Evolutionary conservation across 495 filamentous ascomycete species (phyloP).

Genomic region (Penicillium cataractarum): DNA sequence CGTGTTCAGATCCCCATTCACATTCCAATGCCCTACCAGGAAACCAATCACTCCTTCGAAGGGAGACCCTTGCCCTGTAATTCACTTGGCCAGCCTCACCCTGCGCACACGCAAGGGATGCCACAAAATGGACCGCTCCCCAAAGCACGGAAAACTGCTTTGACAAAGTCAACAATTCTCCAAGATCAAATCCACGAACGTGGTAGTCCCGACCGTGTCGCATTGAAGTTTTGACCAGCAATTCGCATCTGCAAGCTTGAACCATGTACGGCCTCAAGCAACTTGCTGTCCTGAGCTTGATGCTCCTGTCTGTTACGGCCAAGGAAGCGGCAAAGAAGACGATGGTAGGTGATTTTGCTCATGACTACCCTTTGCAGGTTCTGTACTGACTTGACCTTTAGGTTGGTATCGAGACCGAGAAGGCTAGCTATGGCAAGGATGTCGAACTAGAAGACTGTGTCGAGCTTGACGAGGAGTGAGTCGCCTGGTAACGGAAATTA

Average conservation of each 20-base stretch:
- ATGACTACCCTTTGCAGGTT: not conserved
- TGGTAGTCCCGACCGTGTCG: not conserved
- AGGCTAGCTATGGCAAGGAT: conserved; percentile 24
- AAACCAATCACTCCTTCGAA: conserved; percentile 5
- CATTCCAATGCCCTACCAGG: conserved; percentile 8
- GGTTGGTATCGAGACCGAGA: conserved; percentile 32
- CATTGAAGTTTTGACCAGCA: not conserved
- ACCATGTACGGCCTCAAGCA: conserved; percentile 34
- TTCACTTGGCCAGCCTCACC: not conserved
- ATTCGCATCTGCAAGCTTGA: not conserved
- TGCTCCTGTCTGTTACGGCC: conserved; percentile 28
- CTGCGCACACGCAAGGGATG: conserved; percentile 18
- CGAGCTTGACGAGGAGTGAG: conserved; percentile 33
- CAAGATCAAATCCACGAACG: not conserved
- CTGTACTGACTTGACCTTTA: conserved; percentile 1
- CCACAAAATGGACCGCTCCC: conserved; percentile 8
- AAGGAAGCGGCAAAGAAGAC: conserved; percentile 20
- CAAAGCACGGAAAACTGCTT: not conserved
- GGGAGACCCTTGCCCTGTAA: conserved; percentile 11
- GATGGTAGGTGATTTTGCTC: conserved; percentile 8
- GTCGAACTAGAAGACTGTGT: conserved; percentile 31
- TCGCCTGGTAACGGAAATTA: not conserved
- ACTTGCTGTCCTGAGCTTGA: conserved; percentile 28
- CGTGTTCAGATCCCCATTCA: not conserved
- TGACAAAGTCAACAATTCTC: not conserved